A percentile compares a stretch with the other conserved stretches of the same genome.
phyloP scores from a whole-genome alignment of 345 rosid species.

The Eucalyptus cloeziana region DNA sequence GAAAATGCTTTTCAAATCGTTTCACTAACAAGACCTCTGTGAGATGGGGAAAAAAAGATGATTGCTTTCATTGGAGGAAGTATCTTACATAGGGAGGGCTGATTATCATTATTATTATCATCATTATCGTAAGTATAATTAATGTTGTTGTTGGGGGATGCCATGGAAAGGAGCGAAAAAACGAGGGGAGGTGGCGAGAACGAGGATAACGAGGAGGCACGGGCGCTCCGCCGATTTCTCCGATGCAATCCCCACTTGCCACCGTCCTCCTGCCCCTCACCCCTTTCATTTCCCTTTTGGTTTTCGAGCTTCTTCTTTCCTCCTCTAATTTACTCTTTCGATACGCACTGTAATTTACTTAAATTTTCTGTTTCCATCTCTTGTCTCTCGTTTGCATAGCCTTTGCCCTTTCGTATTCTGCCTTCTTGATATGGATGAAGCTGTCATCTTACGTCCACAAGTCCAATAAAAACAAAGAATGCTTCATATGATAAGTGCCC shows the following conservation, averaged over 20 bases:
- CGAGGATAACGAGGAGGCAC: neutral
- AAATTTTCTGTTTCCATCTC: neutral
- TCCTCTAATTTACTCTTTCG: neutral
- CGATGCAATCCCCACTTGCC: neutral
- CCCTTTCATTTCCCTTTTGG: neutral
- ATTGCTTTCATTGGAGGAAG: neutral
- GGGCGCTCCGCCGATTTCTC: conserved; percentile 7
- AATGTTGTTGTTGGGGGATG: neutral
- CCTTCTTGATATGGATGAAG: neutral
- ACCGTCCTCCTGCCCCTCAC: neutral
- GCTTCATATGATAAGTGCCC: neutral
- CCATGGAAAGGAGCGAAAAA: neutral
- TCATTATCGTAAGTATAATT: neutral
- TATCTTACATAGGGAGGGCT: neutral
- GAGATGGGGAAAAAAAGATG: neutral
- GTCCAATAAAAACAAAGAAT: neutral
- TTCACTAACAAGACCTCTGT: neutral
- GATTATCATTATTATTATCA: neutral
- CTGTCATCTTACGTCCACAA: neutral
- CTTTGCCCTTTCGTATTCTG: neutral
- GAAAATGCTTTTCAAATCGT: neutral
- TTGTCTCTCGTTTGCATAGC: neutral
- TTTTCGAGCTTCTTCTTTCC: neutral
- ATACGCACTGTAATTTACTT: neutral
- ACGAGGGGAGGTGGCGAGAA: neutral